Percentiles rank a stretch among this genome's conserved stretches.
Conservation (phyloP, 805 yeast genomes). For the Lipomyces orientalis region DNA sequence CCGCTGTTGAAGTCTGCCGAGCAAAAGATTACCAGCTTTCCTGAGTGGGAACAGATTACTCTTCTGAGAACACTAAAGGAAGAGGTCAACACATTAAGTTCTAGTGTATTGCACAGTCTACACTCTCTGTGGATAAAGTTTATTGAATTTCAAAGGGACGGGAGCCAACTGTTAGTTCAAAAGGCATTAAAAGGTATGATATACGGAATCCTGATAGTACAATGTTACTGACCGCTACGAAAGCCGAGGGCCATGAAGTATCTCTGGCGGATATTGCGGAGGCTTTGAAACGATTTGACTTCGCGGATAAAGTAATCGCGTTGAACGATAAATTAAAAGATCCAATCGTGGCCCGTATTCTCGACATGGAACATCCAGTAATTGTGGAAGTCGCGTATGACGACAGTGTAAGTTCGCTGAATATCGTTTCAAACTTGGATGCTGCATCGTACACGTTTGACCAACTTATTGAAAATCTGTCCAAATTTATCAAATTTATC, state of each 20-base stretch:
- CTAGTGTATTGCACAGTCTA: constrained; percentile 25
- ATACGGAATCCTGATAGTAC: background rate
- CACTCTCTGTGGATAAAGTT: constrained; percentile 27
- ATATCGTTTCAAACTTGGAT: background rate
- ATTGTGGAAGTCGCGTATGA: background rate
- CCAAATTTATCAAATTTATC: constrained; percentile 17
- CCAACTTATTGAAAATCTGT: constrained; percentile 10
- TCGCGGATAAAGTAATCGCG: constrained; percentile 25
- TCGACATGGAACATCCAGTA: constrained; percentile 9
- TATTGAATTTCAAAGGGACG: constrained; percentile 6
- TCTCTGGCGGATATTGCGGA: constrained; percentile 22
- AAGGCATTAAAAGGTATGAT: constrained; percentile 8
- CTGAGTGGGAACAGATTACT: constrained; percentile 31
- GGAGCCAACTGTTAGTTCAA: constrained; percentile 7
- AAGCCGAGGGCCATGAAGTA: constrained; percentile 7
- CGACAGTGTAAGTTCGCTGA: constrained; percentile 7
- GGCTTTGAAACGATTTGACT: constrained; percentile 27
- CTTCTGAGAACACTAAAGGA: constrained; percentile 28
- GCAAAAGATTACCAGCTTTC: constrained; percentile 23
- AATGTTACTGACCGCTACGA: background rate
- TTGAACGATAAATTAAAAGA: constrained; percentile 15
- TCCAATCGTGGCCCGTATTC: constrained; percentile 8
- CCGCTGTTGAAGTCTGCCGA: constrained; percentile 32
- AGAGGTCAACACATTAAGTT: constrained; percentile 29
- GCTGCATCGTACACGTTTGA: background rate